phyloP scores from a whole-genome alignment of 1,284 basidiomycete genomes.

The Megacollybia platyphylla region DNA sequence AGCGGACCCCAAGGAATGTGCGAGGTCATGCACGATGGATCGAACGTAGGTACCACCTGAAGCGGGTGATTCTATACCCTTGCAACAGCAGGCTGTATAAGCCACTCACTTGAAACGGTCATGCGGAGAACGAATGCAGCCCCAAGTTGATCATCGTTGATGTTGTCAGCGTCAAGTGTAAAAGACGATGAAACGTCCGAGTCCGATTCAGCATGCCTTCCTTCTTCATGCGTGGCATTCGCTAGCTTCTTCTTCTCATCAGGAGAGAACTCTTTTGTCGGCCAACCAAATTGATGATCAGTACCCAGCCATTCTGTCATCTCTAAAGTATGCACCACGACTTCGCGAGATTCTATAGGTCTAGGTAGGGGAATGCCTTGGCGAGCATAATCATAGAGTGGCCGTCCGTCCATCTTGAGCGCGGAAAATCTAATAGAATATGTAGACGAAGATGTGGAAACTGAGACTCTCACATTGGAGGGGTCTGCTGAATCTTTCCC shows the following conservation, averaged over 20 bases:
- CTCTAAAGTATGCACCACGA: constrained; percentile 72
- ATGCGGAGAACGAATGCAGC: constrained; percentile 81
- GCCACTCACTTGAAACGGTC: constrained; percentile 51
- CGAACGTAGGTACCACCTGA: constrained; percentile 90
- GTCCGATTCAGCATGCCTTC: constrained; percentile 13
- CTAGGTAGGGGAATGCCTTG: constrained; percentile 83
- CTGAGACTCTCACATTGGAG: constrained; percentile 65
- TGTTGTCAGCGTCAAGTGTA: constrained; percentile 11
- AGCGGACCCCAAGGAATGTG: constrained; percentile 68
- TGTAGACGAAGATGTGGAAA: constrained; percentile 7
- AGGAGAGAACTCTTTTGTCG: constrained; percentile 52
- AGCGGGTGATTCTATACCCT: too few relatives aligned
- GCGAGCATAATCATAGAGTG: constrained; percentile 93
- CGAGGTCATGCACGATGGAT: constrained; percentile 85
- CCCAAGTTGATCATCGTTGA: constrained; percentile 33
- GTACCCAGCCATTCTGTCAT: constrained; percentile 59
- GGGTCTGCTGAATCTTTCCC: constrained; percentile 83
- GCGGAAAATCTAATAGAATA: constrained; percentile 74
- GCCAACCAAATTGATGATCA: constrained; percentile 60
- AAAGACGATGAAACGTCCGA: not conserved
- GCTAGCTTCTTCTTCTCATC: constrained; percentile 65
- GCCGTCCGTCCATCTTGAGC: constrained; percentile 95
- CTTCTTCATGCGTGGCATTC: constrained; percentile 40
- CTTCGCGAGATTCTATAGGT: constrained; percentile 81
- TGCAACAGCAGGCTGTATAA: too few relatives aligned